Evolutionary conservation across 148 eudicot species (phyloP).

Genomic region (Camellia japonica): DNA sequence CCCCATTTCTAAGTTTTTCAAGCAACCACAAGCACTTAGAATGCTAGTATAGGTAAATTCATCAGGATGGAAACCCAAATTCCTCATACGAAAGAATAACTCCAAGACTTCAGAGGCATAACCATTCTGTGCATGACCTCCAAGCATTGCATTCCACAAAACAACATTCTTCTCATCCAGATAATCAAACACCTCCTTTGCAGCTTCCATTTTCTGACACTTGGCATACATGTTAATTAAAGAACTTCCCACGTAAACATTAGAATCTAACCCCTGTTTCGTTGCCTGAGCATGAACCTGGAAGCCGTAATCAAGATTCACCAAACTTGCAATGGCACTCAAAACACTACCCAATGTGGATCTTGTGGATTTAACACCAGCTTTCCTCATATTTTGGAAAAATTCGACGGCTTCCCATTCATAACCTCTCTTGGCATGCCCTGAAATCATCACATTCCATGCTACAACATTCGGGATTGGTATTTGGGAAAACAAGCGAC

Average conservation of each 20-base stretch:
- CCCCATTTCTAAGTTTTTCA: constrained; percentile 54
- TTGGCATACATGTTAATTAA: constrained; percentile 84
- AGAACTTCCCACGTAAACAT: constrained; percentile 90
- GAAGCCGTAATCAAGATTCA: constrained; percentile 52
- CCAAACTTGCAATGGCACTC: constrained; percentile 68
- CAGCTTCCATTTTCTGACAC: constrained; percentile 56
- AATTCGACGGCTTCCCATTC: constrained; percentile 50
- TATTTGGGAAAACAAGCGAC: constrained; percentile 53
- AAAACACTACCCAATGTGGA: constrained; percentile 86
- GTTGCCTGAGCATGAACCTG: constrained; percentile 72
- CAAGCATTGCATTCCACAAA: constrained; percentile 89
- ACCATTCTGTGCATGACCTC: constrained; percentile 81
- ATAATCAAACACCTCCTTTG: constrained; percentile 55
- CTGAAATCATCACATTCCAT: constrained; percentile 93
- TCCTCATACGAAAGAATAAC: constrained; percentile 54
- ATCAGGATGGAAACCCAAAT: constrained; percentile 55
- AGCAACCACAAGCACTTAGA: constrained; percentile 78
- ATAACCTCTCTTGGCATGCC: constrained; percentile 57
- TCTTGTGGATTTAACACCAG: constrained; percentile 58
- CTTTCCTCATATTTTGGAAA: constrained; percentile 59
- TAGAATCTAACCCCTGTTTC: constrained; percentile 71
- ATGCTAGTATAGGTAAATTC: constrained; percentile 87
- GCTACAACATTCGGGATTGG: constrained; percentile 57
- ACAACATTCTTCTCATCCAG: constrained; percentile 64
- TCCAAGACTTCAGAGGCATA: constrained; percentile 54